Evolutionary conservation across 75 land plant species (phyloP).

Genomic region (Sequoiadendron giganteum): DNA sequence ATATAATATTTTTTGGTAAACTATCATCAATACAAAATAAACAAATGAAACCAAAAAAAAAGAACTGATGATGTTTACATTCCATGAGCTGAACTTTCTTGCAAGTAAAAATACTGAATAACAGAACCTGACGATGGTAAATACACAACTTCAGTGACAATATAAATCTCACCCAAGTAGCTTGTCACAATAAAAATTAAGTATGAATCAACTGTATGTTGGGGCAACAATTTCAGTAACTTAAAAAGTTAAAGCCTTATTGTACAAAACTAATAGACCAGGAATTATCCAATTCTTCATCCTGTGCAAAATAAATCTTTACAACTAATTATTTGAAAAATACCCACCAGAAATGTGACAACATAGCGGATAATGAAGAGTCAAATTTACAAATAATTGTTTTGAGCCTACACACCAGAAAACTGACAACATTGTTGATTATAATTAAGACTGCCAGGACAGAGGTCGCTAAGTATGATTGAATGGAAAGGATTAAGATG

Average conservation of each 20-base stretch:
- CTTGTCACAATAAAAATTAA: background rate
- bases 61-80: background rate
- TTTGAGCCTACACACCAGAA: background rate
- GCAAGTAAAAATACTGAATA: background rate
- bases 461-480: background rate
- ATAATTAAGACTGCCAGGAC: background rate
- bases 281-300: slow-evolving; percentile 3
- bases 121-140: background rate
- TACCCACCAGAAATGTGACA: background rate
- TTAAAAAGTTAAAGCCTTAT: background rate
- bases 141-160: background rate
- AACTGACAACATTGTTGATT: background rate
- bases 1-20: too few relatives aligned
- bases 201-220: background rate
- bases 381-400: background rate
- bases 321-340: background rate
- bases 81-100: background rate
- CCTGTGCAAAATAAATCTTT: background rate
- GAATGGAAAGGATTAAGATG: background rate
- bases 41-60: background rate
- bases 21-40: too few relatives aligned
- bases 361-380: background rate
- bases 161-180: background rate
- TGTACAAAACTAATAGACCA: background rate
- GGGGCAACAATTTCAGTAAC: background rate